These are phyloP conservation scores for Rosa rugosa DNA, from an alignment of 306 rosid genomes.

Conservation along the genomic window DNA sequence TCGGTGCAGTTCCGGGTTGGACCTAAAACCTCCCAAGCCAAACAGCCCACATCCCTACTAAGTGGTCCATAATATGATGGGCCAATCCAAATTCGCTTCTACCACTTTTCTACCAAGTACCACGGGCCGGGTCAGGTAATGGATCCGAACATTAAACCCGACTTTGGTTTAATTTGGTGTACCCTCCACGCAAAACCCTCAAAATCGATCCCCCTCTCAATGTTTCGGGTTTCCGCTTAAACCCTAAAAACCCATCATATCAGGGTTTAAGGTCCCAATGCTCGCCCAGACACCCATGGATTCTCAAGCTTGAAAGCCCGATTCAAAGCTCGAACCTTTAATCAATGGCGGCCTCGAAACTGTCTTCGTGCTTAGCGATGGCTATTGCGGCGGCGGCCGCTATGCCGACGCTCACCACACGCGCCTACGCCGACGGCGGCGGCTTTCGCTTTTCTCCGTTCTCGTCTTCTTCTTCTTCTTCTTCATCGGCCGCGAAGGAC, in stretches of 20 bases:
- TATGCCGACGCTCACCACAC: constrained; percentile 9
- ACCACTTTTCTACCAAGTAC: neutral
- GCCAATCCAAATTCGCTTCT: neutral
- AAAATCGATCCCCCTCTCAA: neutral
- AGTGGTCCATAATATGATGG: neutral
- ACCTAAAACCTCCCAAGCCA: neutral
- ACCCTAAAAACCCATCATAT: constrained; percentile 34
- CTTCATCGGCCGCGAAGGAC: constrained; percentile 33
- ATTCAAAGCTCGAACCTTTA: constrained; percentile 25
- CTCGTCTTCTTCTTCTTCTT: constrained; percentile 40
- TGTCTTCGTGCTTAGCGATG: constrained; percentile 63
- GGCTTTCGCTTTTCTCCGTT: constrained; percentile 56
- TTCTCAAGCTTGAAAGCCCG: constrained; percentile 1
- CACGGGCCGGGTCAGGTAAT: neutral
- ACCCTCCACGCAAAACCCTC: constrained; percentile 6
- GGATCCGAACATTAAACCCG: neutral
- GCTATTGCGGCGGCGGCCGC: constrained; percentile 77
- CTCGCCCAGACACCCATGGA: neutral
- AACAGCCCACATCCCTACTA: neutral
- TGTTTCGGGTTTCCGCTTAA: constrained; percentile 34
- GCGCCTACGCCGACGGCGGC: constrained; percentile 6
- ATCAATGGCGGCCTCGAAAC: constrained; percentile 61
- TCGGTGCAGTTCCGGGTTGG: neutral
- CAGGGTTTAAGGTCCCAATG: constrained; percentile 7
- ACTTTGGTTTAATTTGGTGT: neutral